phyloP scores from a whole-genome alignment of 805 yeast species.

The Danielozyma ontarioensis region DNA sequence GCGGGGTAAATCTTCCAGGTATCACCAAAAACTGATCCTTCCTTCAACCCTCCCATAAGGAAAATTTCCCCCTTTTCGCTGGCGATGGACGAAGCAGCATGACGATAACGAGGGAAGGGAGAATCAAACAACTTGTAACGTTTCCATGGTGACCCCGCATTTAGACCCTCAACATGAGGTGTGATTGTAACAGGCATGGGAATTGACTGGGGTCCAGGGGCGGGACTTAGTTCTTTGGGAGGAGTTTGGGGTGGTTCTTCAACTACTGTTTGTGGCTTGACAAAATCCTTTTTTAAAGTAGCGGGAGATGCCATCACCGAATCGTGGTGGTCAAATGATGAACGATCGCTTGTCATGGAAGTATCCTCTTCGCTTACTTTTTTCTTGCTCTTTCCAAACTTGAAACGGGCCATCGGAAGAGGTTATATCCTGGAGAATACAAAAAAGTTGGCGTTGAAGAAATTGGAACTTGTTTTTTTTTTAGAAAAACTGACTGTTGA shows the following conservation, averaged over 20 bases:
- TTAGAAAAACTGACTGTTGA: no score
- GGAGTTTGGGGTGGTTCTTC: conserved; percentile 1
- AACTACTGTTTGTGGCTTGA: conserved; percentile 6
- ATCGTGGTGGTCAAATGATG: conserved; percentile 1
- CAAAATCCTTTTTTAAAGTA: conserved; percentile 4
- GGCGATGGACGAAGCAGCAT: conserved; percentile 62
- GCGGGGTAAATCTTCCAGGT: conserved; percentile 79
- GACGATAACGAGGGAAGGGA: conserved; percentile 94
- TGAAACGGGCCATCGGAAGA: conserved; percentile 52
- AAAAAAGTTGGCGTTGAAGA: no score
- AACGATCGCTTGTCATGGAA: conserved; percentile 9
- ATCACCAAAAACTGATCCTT: conserved; percentile 89
- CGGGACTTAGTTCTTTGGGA: conserved; percentile 2
- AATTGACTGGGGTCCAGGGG: conserved; percentile 2
- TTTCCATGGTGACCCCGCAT: conserved; percentile 77
- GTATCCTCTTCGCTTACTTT: conserved; percentile 22
- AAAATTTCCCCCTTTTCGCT: conserved; percentile 78
- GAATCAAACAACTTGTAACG: conserved; percentile 60
- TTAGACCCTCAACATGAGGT: no score
- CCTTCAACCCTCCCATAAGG: conserved; percentile 93
- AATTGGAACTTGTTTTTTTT: no score
- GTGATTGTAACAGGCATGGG: conserved; percentile 1
- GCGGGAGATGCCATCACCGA: conserved; percentile 1
- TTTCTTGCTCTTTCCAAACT: conserved; percentile 47
- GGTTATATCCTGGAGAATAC: no score